Conservation (phyloP, 192 early-diverging fungal genomes). For the Backusella sp. region DNA sequence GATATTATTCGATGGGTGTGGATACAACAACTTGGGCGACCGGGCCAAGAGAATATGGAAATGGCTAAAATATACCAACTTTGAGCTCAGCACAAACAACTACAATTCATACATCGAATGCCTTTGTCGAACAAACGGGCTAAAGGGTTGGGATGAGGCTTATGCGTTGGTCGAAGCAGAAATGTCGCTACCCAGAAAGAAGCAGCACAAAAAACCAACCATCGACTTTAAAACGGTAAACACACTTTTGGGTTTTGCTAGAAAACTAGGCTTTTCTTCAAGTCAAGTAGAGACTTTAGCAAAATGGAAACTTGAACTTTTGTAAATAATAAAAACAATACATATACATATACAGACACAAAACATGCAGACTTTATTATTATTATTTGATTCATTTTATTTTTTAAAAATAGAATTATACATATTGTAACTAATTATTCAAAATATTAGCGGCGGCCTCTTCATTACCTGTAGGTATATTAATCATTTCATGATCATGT, state of each 20-base stretch:
- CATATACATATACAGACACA: background rate
- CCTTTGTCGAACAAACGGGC: slow-evolving; percentile 28
- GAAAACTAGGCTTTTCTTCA: slow-evolving; percentile 16
- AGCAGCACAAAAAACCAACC: background rate
- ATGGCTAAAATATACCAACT: slow-evolving; percentile 18
- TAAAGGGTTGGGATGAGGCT: slow-evolving; percentile 19
- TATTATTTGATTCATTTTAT: background rate
- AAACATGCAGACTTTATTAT: background rate
- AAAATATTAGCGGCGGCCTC: slow-evolving; percentile 10
- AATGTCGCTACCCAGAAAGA: slow-evolving; percentile 12
- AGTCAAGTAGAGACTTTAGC: slow-evolving; percentile 4
- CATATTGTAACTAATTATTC: background rate
- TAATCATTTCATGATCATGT: slow-evolving; percentile 52
- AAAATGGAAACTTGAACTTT: background rate
- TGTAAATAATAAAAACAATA: slow-evolving; percentile 1
- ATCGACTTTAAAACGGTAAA: slow-evolving; percentile 29
- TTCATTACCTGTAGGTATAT: slow-evolving; percentile 17
- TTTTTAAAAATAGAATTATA: background rate
- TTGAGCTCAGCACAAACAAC: slow-evolving; percentile 36
- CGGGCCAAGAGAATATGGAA: slow-evolving; percentile 34
- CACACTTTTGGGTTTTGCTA: slow-evolving; percentile 35
- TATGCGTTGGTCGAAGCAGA: slow-evolving; percentile 13
- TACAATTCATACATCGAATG: slow-evolving; percentile 44
- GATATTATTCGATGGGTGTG: slow-evolving; percentile 43
- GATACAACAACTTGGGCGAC: slow-evolving; percentile 17